Evolutionary conservation across 73 alveolate species (phyloP).

Genomic region (Effrenium voratum): DNA sequence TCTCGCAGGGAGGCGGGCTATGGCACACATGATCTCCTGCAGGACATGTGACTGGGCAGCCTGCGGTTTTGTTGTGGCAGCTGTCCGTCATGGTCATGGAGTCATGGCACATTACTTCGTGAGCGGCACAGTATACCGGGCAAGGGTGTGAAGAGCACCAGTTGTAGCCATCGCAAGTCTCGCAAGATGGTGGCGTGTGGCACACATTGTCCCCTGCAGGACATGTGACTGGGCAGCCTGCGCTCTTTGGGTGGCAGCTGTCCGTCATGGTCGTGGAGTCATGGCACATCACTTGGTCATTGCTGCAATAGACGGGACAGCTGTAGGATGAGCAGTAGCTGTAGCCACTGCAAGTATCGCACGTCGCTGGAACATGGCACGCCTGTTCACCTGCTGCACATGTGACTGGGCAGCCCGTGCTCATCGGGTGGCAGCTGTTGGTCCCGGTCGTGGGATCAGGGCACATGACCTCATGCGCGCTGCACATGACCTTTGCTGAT

Average conservation of each 20-base stretch:
- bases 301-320: background rate
- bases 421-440: background rate
- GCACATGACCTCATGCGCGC: slow-evolving; percentile 16
- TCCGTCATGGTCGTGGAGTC: background rate
- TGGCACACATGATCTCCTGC: slow-evolving; percentile 34
- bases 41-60: slow-evolving; percentile 54
- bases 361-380: background rate
- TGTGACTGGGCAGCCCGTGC: slow-evolving; percentile 14
- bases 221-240: slow-evolving; percentile 66
- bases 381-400: background rate
- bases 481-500: background rate
- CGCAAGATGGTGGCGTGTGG: slow-evolving; percentile 38
- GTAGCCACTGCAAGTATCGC: background rate
- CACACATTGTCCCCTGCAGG: slow-evolving; percentile 15
- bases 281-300: slow-evolving; percentile 14
- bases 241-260: slow-evolving; percentile 47
- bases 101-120: slow-evolving; percentile 28
- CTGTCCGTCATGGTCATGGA: background rate
- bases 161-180: slow-evolving; percentile 20
- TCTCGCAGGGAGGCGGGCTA: slow-evolving; percentile 29
- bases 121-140: slow-evolving; percentile 18
- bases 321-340: background rate
- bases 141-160: slow-evolving; percentile 5
- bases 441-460: background rate
- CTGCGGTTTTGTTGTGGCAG: slow-evolving; percentile 26